Percentiles rank a stretch among this genome's conserved stretches.
Evolutionary conservation across 108 stramenopile species (phyloP).

Genomic region (Nitzschia inconspicua): DNA sequence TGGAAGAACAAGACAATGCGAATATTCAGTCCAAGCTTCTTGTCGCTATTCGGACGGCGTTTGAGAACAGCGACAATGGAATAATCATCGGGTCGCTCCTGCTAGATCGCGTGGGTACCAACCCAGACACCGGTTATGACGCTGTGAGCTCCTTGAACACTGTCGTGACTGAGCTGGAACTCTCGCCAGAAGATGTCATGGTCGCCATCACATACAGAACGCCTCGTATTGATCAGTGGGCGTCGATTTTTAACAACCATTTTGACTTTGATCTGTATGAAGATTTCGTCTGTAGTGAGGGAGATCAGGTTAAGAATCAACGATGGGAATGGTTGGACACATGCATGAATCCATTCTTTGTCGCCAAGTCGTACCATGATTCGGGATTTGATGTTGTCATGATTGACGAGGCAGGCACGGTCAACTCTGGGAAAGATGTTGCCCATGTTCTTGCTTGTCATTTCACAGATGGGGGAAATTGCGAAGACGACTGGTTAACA

Average conservation of each 20-base stretch:
- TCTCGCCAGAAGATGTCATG: conserved; percentile 9
- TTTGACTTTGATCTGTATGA: conserved; percentile 1
- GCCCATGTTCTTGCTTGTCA: conserved; percentile 13
- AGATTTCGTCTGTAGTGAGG: conserved; percentile 1
- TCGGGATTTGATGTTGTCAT: conserved; percentile 12
- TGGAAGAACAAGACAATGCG: conserved; percentile 5
- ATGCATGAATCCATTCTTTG: conserved; percentile 24
- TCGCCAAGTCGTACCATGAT: conserved; percentile 3
- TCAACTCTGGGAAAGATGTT: not conserved
- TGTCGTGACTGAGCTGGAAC: not conserved
- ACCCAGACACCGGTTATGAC: not conserved
- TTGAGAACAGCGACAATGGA: conserved; percentile 2
- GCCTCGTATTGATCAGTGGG: conserved; percentile 31
- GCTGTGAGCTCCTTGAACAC: conserved; percentile 10
- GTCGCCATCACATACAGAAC: conserved; percentile 15
- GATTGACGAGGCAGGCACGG: not conserved
- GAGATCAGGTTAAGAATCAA: not conserved
- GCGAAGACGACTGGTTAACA: not conserved
- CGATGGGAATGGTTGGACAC: conserved; percentile 1
- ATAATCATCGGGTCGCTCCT: conserved; percentile 17
- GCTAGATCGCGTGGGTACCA: conserved; percentile 19
- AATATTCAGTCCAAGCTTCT: conserved; percentile 8
- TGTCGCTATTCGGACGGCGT: conserved; percentile 1
- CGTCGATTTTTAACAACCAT: conserved; percentile 6
- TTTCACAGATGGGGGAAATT: not conserved